Conservation (phyloP, 73 alveolate genomes). For the Paramecium biaurelia region DNA sequence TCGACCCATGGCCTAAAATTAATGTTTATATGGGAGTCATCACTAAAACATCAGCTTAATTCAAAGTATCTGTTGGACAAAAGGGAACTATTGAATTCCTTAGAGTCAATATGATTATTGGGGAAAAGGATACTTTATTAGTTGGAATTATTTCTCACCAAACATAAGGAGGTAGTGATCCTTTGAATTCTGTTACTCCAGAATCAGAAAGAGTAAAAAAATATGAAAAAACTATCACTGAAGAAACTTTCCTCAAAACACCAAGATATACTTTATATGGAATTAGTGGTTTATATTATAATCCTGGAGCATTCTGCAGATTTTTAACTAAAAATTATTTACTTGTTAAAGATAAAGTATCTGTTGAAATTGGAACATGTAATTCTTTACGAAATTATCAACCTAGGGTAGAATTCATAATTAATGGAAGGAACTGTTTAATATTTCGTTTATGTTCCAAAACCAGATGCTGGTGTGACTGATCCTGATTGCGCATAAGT, state of each 20-base stretch:
- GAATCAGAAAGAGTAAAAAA: background rate
- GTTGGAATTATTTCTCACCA: background rate
- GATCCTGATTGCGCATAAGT: slow-evolving; percentile 32
- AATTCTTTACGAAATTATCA: background rate
- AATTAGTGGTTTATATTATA: background rate
- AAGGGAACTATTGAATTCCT: background rate
- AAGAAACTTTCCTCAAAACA: background rate
- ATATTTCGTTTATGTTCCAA: background rate
- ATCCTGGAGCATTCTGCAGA: background rate
- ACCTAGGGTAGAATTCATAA: slow-evolving; percentile 9
- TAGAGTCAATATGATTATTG: background rate
- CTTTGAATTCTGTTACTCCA: background rate
- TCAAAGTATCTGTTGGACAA: background rate
- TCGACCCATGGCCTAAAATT: background rate
- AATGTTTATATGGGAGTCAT: background rate
- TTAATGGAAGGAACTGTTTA: background rate
- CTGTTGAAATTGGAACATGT: slow-evolving; percentile 33
- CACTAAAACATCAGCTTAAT: background rate
- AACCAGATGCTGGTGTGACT: background rate
- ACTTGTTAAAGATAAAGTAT: background rate
- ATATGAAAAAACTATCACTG: background rate
- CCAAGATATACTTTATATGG: slow-evolving; percentile 36
- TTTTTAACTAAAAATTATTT: background rate
- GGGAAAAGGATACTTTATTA: background rate
- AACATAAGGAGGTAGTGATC: background rate